Evolutionary conservation across 208 protist species (phyloP), one percentile per base, ranked within the genome.

Genomic region (Crithidia bombi): DNA sequence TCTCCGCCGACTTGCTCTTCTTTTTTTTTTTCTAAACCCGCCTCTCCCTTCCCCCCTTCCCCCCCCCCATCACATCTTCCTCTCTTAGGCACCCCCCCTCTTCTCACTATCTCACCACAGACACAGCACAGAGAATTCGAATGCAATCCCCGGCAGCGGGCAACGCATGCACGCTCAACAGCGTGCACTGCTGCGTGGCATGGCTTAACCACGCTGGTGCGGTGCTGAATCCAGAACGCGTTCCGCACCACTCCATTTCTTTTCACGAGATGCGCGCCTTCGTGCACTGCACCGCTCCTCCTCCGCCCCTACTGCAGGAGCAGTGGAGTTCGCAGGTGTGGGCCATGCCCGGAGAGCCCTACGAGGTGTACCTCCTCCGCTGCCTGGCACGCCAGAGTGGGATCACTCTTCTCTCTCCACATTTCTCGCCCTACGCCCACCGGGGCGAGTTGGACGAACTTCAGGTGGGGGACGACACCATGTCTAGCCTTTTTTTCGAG

Each of bases 301-400:
- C 86, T 0, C 90, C 85, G 12, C 43, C 56, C 9, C 56, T 59
- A 6, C 65, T 95, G 63, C 73, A 63, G n/a, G 52, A 70, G 36
- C 62, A 69, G 36, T 95, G 90, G 90, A 69, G 75, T 30, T 52
- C 63, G 44, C 46, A 68, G 58, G 80, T 92, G 19, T 92, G 85
- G 87, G 47, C 69, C 12, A 65, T 82, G 58, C 75, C 75, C 19
- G 82, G 73, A 10, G 90, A 95, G 65, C 90, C 90, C 15, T 61
- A 75, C 28, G 44, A 61, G 14, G 77, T 92, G 44, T 87, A 92
- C 75, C 73, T 84, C 30, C 65, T 91, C 28, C 87, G 90, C 36
- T 90, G 86, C 30, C 79, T 95, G 14, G 81, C 83, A 10, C 74
- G 52, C 41, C 64, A 65, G 41, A 59, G 56, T 19, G 71, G 64